Evolutionary conservation across 2,329 filamentous ascomycete genomes (phyloP).

Genomic region (Botryosphaeria agaves): DNA sequence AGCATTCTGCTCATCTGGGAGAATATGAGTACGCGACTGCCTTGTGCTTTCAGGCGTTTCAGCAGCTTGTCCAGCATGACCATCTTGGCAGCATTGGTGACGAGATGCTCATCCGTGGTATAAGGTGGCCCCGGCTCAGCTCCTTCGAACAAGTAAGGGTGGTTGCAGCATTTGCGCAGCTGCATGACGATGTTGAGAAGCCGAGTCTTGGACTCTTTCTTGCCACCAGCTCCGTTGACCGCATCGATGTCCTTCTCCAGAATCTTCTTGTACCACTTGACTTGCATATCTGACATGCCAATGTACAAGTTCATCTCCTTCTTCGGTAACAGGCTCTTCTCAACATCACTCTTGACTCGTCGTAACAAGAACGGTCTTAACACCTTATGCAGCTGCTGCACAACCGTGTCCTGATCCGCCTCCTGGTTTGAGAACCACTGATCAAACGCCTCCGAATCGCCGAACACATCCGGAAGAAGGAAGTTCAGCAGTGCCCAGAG

Average conservation of each 20-base stretch:
- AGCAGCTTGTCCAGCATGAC: constrained; percentile 86
- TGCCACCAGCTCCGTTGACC: constrained; percentile 89
- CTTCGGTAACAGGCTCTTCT: constrained; percentile 93
- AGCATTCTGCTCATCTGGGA: constrained; percentile 97
- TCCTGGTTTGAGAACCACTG: constrained; percentile 93
- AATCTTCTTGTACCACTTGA: constrained; percentile 99
- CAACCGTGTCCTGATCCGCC: constrained; percentile 83
- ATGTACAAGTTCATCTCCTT: constrained; percentile 96
- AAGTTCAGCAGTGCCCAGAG: constrained; percentile 97
- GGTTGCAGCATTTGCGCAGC: constrained; percentile 95
- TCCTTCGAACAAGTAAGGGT: constrained; percentile 94
- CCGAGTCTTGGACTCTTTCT: constrained; percentile 92
- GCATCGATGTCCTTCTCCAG: constrained; percentile 98
- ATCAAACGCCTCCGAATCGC: constrained; percentile 90
- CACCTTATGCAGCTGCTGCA: constrained; percentile 88
- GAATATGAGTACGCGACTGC: constrained; percentile 94
- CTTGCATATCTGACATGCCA: constrained; percentile 97
- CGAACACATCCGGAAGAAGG: constrained; percentile 92
- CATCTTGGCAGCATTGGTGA: constrained; percentile 95
- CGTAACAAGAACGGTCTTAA: constrained; percentile 85
- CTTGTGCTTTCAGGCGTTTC: constrained; percentile 64
- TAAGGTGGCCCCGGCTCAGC: constrained; percentile 95
- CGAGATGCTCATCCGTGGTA: constrained; percentile 89
- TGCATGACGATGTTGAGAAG: constrained; percentile 99
- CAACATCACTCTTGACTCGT: constrained; percentile 92